These are phyloP conservation scores for Fonsecaea pugnacius DNA, from an alignment of 2,329 filamentous ascomycete genomes.

Conservation along the genomic window DNA sequence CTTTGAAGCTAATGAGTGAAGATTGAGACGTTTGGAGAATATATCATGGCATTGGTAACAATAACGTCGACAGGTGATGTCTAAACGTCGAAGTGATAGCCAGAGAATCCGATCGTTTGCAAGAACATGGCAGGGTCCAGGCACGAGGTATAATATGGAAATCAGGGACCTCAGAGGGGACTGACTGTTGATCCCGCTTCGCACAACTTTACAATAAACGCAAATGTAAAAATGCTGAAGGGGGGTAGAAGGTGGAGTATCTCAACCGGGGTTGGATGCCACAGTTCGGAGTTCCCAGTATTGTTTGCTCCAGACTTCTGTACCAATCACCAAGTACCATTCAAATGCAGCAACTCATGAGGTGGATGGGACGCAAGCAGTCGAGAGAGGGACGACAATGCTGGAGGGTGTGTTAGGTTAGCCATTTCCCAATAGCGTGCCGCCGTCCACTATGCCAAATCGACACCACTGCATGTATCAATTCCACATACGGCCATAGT, in stretches of 20 bases:
- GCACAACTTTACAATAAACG: conserved; percentile 6
- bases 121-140: not conserved
- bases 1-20: not conserved
- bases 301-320: conserved; percentile 22
- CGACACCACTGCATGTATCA: not conserved
- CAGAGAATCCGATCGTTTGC: not conserved
- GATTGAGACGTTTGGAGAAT: not conserved
- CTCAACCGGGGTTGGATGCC: conserved; percentile 10
- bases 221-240: conserved; percentile 10
- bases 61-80: not conserved
- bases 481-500: conserved; percentile 5
- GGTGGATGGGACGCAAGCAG: not conserved
- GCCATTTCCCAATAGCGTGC: not conserved
- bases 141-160: conserved; percentile 15
- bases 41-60: not conserved
- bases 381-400: conserved; percentile 1
- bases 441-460: conserved; percentile 11
- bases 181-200: conserved; percentile 9
- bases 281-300: conserved; percentile 16
- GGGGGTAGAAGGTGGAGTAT: conserved; percentile 12
- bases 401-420: conserved; percentile 5
- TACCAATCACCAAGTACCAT: conserved; percentile 26
- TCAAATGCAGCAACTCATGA: conserved; percentile 14
- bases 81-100: not conserved
- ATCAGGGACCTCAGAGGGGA: conserved; percentile 2